Base-by-base conservation (phyloP, 805 yeast genomes). In the Lipomyces starkeyi region DNA sequence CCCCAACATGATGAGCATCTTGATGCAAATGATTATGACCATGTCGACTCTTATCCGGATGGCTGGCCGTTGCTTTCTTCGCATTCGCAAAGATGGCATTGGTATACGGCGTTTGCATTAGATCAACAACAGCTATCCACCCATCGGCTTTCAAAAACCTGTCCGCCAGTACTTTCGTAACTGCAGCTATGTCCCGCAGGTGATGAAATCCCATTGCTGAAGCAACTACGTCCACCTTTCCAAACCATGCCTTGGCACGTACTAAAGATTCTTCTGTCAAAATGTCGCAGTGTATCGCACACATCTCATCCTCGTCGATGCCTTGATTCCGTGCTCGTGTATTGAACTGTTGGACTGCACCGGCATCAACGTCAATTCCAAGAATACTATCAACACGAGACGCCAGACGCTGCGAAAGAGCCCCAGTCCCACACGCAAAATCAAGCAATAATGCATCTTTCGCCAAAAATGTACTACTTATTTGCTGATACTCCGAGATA, bases 371-470 rank as follows among this genome's bases (percentile, higher is more conserved):
- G 32, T 69, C 72, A 11, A 69, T 58, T 2, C 72, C 72, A 4
- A 67, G 20, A 17, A 69, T 25, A 14, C 27, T 53, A n/a, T 61
- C 64, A 22, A 37, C 54, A 22, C 60, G 29, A 20, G 59, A 53
- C 17, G 68, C 70, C 11, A 69, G 53, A 13, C 17, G 49, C n/a
- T 62, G 71, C n/a, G 71, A 60, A 5, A 69, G 25, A n/a, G 66
- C 62, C 29, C 72, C 72, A 6, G 68, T n/a, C 20, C 71, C 70
- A 40, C 72, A 69, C 7, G 69, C 71, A 34, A 69, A 69, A 27
- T 68, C 71, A 2, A 68, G 59, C 17, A 68, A 5, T 13, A 37
- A 17, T 6, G 66, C n/a, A 40, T 49, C 62, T 8, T n/a, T 29
- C 2, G 54, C 27, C 4, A 32, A 25, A 2, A 59, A 6, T 1